phyloP scores from a whole-genome alignment of 2,329 filamentous ascomycete species.

The Septoria petroselini region DNA sequence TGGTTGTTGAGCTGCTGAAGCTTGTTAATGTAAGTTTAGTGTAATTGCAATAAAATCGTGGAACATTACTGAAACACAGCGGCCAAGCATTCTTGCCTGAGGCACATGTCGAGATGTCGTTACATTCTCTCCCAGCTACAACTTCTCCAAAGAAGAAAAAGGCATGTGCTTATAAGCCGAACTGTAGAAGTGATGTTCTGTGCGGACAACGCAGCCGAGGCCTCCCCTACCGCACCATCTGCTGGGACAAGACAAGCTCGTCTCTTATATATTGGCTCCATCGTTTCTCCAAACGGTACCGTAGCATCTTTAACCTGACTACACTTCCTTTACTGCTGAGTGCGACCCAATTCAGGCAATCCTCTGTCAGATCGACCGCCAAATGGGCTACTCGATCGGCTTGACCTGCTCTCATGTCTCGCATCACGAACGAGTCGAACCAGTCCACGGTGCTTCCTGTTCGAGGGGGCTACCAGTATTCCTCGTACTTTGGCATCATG shows the following conservation, averaged over 20 bases:
- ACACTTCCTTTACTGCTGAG: background rate
- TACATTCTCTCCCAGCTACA: background rate
- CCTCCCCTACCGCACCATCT: background rate
- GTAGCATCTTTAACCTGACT: conserved; percentile 11
- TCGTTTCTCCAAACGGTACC: conserved; percentile 12
- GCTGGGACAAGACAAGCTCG: background rate
- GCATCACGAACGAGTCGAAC: conserved; percentile 1
- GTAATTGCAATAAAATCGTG: no score
- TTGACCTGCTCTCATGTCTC: conserved; percentile 1
- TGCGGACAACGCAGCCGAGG: background rate
- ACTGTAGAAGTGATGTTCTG: background rate
- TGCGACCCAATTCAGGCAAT: background rate
- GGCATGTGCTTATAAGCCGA: background rate
- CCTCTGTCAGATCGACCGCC: background rate
- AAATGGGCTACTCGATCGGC: background rate
- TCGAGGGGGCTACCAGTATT: background rate
- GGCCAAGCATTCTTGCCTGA: no score
- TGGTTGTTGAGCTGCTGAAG: no score
- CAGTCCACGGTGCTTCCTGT: background rate
- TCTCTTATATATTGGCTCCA: conserved; percentile 14
- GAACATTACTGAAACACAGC: no score
- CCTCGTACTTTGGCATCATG: conserved; percentile 6
- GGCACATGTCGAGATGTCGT: no score
- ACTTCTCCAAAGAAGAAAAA: no score
- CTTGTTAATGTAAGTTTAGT: no score